Evolutionary conservation across 306 rosid genomes (phyloP).

Genomic region (Ceratonia siliqua): DNA sequence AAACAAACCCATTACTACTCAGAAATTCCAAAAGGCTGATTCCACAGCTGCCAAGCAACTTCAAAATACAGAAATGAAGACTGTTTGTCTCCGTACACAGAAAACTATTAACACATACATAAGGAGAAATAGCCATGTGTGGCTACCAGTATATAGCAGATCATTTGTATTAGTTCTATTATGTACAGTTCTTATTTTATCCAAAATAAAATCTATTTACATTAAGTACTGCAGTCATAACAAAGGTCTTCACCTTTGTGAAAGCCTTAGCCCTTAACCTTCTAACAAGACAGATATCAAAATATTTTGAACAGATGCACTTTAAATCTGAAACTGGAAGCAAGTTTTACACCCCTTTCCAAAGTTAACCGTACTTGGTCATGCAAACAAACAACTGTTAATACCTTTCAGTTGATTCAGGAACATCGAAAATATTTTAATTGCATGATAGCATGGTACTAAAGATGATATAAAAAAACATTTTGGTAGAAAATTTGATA

Average conservation of each 20-base stretch:
- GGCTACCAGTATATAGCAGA: too few species aligned
- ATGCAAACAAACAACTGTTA: not conserved
- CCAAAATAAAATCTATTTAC: not conserved
- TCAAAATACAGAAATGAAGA: too few species aligned
- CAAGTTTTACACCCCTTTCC: not conserved
- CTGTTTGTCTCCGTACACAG: too few species aligned
- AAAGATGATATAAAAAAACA: not conserved
- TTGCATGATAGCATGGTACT: not conserved
- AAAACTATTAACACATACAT: too few species aligned
- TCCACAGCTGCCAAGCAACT: too few species aligned
- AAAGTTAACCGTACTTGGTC: not conserved
- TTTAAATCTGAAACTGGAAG: not conserved
- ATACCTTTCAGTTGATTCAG: not conserved
- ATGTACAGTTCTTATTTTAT: not conserved
- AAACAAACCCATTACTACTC: too few species aligned
- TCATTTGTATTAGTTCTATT: too few species aligned
- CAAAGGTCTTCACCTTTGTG: not conserved
- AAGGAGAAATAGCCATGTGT: too few species aligned
- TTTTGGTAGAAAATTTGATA: not conserved
- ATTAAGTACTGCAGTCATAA: not conserved
- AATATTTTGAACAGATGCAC: not conserved
- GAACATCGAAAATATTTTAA: not conserved
- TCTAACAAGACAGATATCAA: not conserved
- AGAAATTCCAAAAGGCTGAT: too few species aligned
- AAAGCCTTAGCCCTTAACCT: not conserved